Evolutionary conservation across 805 yeast genomes (phyloP).

Genomic region (Yamadazyma phyllophila): DNA sequence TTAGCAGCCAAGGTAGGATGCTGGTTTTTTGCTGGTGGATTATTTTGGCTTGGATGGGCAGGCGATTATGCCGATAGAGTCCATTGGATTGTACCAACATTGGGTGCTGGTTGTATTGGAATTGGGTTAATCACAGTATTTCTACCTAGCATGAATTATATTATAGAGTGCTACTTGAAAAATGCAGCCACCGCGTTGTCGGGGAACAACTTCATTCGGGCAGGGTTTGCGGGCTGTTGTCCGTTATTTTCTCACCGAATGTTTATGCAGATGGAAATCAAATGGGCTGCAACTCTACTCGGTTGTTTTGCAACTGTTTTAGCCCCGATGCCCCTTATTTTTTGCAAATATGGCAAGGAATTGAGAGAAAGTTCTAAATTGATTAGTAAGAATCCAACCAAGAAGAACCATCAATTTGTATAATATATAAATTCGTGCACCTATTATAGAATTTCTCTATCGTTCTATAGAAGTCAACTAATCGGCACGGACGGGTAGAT

Average conservation of each 20-base stretch:
- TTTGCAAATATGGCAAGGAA: conserved; percentile 47
- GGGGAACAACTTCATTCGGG: conserved; percentile 59
- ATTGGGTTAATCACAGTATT: conserved; percentile 54
- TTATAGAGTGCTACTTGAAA: conserved; percentile 57
- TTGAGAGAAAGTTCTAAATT: conserved; percentile 19
- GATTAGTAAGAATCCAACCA: not conserved
- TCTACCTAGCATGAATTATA: conserved; percentile 57
- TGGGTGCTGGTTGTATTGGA: conserved; percentile 43
- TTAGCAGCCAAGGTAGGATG: conserved; percentile 76
- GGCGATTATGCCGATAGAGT: conserved; percentile 68
- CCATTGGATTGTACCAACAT: conserved; percentile 71
- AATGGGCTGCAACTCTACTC: conserved; percentile 55
- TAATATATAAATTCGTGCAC: not conserved
- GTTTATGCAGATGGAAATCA: conserved; percentile 48
- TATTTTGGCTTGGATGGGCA: conserved; percentile 86
- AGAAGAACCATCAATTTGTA: conserved; percentile 2
- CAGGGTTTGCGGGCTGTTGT: conserved; percentile 58
- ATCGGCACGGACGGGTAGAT: no score
- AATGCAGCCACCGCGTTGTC: conserved; percentile 66
- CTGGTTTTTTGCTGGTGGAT: conserved; percentile 68
- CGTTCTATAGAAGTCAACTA: no score
- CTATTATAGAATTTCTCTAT: not conserved
- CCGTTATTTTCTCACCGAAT: conserved; percentile 57
- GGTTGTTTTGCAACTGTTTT: conserved; percentile 52
- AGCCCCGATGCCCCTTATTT: conserved; percentile 57